Percentiles rank a stretch among this genome's conserved stretches.
Evolutionary conservation across 768 basidiomycete species (phyloP).

Genomic region (Termitomyces sp.): DNA sequence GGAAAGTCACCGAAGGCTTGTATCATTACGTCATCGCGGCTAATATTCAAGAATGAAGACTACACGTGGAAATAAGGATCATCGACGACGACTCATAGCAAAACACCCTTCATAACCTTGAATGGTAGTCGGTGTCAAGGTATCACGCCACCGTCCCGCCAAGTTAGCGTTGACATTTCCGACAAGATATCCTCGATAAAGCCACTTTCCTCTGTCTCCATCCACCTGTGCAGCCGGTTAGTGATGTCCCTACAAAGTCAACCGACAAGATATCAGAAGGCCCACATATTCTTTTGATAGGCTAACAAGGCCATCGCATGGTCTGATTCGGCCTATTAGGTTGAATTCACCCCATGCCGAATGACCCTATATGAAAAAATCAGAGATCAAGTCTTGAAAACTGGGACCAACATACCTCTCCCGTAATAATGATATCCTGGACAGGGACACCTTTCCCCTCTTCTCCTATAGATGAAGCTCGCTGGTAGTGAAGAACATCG

Average conservation of each 20-base stretch:
- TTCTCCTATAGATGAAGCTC: conserved; percentile 15
- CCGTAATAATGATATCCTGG: conserved; percentile 63
- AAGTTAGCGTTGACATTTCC: conserved; percentile 64
- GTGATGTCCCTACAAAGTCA: neutral
- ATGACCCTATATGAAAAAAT: conserved; percentile 55
- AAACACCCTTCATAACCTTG: conserved; percentile 87
- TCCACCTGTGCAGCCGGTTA: conserved; percentile 38
- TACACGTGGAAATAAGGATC: conserved; percentile 4
- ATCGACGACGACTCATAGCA: conserved; percentile 63
- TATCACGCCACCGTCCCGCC: conserved; percentile 86
- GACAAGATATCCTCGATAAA: conserved; percentile 80
- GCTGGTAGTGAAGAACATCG: conserved; percentile 24
- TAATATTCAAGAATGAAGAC: neutral
- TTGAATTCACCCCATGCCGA: conserved; percentile 90
- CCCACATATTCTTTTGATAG: conserved; percentile 82
- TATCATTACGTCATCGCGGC: conserved; percentile 6
- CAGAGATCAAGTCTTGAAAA: neutral
- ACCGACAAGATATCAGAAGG: conserved; percentile 4
- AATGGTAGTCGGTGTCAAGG: conserved; percentile 53
- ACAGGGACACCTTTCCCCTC: conserved; percentile 21
- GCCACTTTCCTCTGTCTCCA: conserved; percentile 74
- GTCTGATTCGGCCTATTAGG: conserved; percentile 72
- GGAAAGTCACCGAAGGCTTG: too few species aligned
- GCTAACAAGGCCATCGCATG: conserved; percentile 75
- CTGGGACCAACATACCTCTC: conserved; percentile 48